These are phyloP conservation scores for Fomitopsis pulvina DNA, from an alignment of 768 basidiomycete genomes.

Conservation along the genomic window DNA sequence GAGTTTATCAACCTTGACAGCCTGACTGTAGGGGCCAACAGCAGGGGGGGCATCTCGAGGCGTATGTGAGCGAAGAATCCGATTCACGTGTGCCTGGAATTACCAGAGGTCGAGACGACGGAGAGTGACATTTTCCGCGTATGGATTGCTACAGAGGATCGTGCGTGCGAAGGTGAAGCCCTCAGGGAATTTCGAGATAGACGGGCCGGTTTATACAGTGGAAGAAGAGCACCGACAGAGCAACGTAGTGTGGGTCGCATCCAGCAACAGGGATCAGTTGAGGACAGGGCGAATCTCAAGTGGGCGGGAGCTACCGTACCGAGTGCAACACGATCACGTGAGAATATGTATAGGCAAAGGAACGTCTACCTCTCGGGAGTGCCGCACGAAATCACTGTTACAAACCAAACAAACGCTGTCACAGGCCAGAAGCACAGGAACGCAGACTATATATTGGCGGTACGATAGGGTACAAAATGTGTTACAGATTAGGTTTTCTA, in stretches of 20 bases:
- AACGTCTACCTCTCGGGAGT: no score
- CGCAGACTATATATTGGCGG: no score
- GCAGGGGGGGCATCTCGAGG: conserved; percentile 67
- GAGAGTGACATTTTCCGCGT: conserved; percentile 21
- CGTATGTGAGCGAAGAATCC: not conserved
- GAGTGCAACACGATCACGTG: not conserved
- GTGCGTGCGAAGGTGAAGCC: not conserved
- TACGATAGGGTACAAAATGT: no score
- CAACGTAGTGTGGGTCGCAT: not conserved
- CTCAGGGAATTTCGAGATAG: not conserved
- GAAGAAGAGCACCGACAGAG: not conserved
- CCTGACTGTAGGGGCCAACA: conserved; percentile 86
- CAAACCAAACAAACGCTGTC: no score
- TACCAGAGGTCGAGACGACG: conserved; percentile 28
- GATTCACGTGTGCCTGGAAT: not conserved
- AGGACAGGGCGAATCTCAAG: no score
- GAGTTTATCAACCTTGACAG: conserved; percentile 73
- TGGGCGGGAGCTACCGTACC: no score
- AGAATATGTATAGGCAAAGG: no score
- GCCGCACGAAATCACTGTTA: no score
- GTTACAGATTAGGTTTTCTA: no score
- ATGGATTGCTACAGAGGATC: not conserved
- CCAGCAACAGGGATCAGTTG: no score
- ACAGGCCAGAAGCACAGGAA: no score
- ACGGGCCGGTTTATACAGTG: not conserved